Evolutionary conservation across 129 eudicot genomes (phyloP).

Genomic region (Lonicera japonica): DNA sequence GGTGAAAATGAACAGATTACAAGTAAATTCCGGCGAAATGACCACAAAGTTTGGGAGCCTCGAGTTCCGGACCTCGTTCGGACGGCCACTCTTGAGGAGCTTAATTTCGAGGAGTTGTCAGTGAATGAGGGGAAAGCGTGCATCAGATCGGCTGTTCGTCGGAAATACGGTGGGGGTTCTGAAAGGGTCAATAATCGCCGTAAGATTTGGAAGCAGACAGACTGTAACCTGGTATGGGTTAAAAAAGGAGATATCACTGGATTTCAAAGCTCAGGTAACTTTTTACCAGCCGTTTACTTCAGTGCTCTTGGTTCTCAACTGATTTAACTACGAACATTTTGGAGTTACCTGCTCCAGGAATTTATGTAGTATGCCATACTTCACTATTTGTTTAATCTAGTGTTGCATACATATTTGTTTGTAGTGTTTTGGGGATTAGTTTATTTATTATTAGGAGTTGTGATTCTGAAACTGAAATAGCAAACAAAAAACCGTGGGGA

Average conservation of each 20-base stretch:
- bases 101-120: constrained; percentile 5
- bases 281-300: background rate
- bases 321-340: background rate
- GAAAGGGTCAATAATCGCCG: background rate
- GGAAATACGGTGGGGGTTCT: background rate
- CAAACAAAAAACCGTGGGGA: too few species aligned
- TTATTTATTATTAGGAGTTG: too few species aligned
- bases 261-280: constrained; percentile 17
- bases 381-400: background rate
- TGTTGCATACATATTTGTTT: too few species aligned
- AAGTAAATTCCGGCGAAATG: too few species aligned
- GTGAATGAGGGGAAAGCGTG: constrained; percentile 9
- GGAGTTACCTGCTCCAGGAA: background rate
- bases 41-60: background rate
- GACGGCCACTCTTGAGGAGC: background rate
- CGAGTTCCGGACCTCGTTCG: background rate
- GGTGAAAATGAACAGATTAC: background rate
- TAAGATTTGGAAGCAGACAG: background rate
- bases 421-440: too few species aligned
- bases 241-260: constrained; percentile 16
- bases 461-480: too few species aligned
- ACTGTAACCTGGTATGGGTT: constrained; percentile 10
- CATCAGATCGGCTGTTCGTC: background rate
- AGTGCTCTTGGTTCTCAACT: background rate
- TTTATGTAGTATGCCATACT: background rate